These are phyloP conservation scores for Phycomyces nitens DNA, from an alignment of 192 early-diverging fungal genomes.

Conservation along the genomic window DNA sequence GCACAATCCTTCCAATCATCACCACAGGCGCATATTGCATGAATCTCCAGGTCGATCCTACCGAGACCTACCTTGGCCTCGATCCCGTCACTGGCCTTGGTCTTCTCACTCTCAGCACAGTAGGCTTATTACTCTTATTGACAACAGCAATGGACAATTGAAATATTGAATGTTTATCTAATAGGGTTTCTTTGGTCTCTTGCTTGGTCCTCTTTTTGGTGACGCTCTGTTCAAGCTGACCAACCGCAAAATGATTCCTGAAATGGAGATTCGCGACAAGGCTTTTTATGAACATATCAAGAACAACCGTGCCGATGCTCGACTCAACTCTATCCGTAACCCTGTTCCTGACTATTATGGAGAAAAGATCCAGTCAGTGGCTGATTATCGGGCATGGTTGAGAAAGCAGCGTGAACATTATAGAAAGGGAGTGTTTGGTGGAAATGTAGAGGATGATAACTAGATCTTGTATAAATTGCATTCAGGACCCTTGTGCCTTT, in stretches of 20 bases:
- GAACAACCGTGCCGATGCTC: constrained; percentile 64
- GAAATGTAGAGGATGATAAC: constrained; percentile 38
- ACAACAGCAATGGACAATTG: not conserved
- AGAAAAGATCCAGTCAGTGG: constrained; percentile 84
- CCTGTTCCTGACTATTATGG: constrained; percentile 90
- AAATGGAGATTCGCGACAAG: constrained; percentile 53
- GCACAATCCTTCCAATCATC: constrained; percentile 43
- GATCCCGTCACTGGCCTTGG: constrained; percentile 61
- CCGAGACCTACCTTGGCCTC: constrained; percentile 59
- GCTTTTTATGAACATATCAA: constrained; percentile 63
- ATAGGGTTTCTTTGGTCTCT: constrained; percentile 56
- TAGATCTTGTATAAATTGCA: not conserved
- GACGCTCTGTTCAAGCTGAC: constrained; percentile 52
- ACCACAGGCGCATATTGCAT: constrained; percentile 50
- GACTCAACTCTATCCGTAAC: constrained; percentile 63
- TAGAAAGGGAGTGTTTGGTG: constrained; percentile 65
- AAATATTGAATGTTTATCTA: constrained; percentile 7
- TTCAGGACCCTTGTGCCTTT: no score
- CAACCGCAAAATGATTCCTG: constrained; percentile 41
- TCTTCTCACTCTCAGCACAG: constrained; percentile 42
- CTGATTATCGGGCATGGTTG: constrained; percentile 82
- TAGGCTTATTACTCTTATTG: constrained; percentile 10
- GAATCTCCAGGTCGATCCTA: constrained; percentile 57
- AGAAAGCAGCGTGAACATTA: constrained; percentile 81
- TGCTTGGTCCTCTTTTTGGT: constrained; percentile 63